Percentiles rank a stretch among this genome's conserved stretches.
Evolutionary conservation across 352 stramenopile genomes (phyloP).

Genomic region (Phytopythium mirpurense): DNA sequence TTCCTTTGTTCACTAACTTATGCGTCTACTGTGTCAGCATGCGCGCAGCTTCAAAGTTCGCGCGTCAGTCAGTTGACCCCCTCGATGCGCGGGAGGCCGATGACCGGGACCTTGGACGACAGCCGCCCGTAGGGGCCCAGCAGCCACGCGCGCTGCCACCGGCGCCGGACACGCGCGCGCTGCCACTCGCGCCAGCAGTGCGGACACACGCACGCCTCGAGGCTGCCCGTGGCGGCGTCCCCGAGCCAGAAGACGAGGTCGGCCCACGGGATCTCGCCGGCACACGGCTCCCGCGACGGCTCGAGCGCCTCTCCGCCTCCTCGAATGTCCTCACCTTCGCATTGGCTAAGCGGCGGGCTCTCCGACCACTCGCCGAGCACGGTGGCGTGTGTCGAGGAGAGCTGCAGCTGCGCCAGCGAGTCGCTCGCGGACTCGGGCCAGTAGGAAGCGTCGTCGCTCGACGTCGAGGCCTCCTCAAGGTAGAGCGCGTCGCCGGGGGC

Average conservation of each 20-base stretch:
- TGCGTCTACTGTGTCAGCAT: background rate
- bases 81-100: slow-evolving; percentile 54
- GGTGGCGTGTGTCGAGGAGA: background rate
- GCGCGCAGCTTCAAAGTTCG: background rate
- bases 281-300: slow-evolving; percentile 43
- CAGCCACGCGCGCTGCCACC: slow-evolving; percentile 10
- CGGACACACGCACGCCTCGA: slow-evolving; percentile 34
- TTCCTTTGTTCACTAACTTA: background rate
- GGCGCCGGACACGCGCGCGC: slow-evolving; percentile 5
- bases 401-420: background rate
- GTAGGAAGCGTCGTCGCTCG: background rate
- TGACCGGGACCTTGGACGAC: slow-evolving; percentile 51
- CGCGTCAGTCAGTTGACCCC: slow-evolving; percentile 40
- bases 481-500: too few relatives aligned
- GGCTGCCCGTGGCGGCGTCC: slow-evolving; percentile 36
- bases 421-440: background rate
- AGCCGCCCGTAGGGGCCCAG: slow-evolving; percentile 37
- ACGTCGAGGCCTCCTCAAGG: background rate
- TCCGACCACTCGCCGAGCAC: background rate
- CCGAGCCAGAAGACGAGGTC: slow-evolving; percentile 61
- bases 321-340: background rate
- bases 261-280: slow-evolving; percentile 43
- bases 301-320: slow-evolving; percentile 12
- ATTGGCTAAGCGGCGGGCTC: background rate
- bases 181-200: slow-evolving; percentile 19